Base-by-base conservation (phyloP, 352 stramenopile species). In the Peronosclerospora sorghi region DNA sequence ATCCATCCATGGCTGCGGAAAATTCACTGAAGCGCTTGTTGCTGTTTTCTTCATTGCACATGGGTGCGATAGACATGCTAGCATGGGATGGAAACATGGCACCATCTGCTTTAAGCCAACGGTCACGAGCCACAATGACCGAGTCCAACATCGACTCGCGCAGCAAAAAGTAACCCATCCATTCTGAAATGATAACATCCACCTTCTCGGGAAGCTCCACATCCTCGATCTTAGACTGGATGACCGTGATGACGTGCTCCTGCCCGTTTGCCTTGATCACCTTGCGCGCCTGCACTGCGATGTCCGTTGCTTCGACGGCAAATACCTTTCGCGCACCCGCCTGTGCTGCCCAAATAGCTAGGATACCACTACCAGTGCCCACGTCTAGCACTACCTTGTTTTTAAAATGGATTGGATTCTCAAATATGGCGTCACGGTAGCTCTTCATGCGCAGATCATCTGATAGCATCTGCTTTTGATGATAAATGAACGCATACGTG, bases 321-420 rank as follows among this genome's bases (percentile, higher is more conserved):
- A 97, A 98, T 4, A 99, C 97, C 56, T 97, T 97, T 32, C 77
- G 76, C n/a, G 97, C 97, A 27, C 97, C 97, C 8, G 97, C 96
- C 62, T 98, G 91, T 13, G 96, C 96, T 2, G 96, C 95, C 95
- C 96, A 99, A 18, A 98, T 87, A 44, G 96, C 82, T 24, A 99
- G 73, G 53, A 99, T 99, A 13, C 97, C 97, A 32, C 81, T 97
- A 17, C 97, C 97, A 4, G 97, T 99, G 39, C 97, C 97, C 32
- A 99, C 96, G 67, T 99, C 97, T 44, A 99, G 89, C 37, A 99
- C 95, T 4, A 98, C 83, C 73, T 99, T 99, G 65, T 97, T 96
- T 61, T 97, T 93, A 68, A 99, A 99, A 40, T 98, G 73, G 54
- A 86, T 82, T 10, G 81, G 59, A 71, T 99, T 99, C 36, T 97